Evolutionary conservation across 2,329 filamentous ascomycete species (phyloP).

Genomic region (Claviceps purpurea): DNA sequence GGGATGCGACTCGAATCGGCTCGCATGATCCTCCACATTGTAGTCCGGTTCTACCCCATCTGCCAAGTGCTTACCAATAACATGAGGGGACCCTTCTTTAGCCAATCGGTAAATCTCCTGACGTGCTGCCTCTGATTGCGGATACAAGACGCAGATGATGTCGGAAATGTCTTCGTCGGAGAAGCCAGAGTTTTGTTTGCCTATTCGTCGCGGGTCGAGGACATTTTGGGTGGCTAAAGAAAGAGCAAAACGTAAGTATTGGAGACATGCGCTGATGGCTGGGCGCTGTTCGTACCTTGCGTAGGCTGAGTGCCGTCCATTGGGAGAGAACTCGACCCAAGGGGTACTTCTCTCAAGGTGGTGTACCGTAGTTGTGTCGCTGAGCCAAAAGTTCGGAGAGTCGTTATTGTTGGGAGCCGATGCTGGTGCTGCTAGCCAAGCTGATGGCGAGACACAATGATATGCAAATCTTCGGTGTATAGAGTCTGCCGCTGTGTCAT

Average conservation of each 20-base stretch:
- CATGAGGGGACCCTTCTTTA: constrained; percentile 31
- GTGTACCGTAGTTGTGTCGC: neutral
- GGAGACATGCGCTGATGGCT: neutral
- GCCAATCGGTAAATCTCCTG: constrained; percentile 49
- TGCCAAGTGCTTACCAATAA: constrained; percentile 34
- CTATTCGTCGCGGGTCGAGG: constrained; percentile 66
- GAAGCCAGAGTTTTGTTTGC: constrained; percentile 70
- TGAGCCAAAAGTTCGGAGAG: neutral
- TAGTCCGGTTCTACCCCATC: constrained; percentile 39
- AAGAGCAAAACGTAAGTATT: neutral
- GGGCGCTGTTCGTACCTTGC: constrained; percentile 20
- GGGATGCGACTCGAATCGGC: constrained; percentile 29
- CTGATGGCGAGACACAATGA: neutral
- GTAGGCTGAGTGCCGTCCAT: constrained; percentile 33
- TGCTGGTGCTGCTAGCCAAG: neutral
- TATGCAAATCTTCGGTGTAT: neutral
- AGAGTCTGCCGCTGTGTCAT: neutral
- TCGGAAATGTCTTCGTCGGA: constrained; percentile 73
- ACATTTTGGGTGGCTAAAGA: constrained; percentile 25
- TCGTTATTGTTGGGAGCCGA: neutral
- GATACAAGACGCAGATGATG: constrained; percentile 79
- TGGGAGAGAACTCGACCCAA: constrained; percentile 18
- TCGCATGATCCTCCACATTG: constrained; percentile 34
- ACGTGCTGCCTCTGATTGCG: constrained; percentile 59
- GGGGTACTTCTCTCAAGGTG: neutral